phyloP scores from a whole-genome alignment of 2,329 filamentous ascomycete species.

The Diaporthe australafricana region DNA sequence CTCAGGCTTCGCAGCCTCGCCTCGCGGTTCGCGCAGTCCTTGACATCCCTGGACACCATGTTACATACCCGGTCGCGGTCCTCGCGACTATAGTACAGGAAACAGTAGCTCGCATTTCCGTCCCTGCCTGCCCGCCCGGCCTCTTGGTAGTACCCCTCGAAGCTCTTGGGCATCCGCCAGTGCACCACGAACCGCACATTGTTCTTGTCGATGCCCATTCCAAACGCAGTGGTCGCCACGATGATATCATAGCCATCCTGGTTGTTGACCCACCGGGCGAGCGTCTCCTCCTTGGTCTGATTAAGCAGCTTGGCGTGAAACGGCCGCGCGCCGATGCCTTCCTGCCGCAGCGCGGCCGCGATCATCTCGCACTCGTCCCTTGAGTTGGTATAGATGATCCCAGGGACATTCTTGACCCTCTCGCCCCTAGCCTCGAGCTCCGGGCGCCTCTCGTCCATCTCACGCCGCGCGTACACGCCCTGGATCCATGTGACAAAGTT shows the following conservation, averaged over 20 bases:
- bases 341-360: slow-evolving; percentile 71
- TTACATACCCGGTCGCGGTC: slow-evolving; percentile 81
- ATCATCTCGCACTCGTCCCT: slow-evolving; percentile 80
- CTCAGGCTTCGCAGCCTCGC: slow-evolving; percentile 73
- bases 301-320: slow-evolving; percentile 78
- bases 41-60: slow-evolving; percentile 62
- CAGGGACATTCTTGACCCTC: slow-evolving; percentile 73
- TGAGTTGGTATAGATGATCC: slow-evolving; percentile 84
- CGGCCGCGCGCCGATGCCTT: slow-evolving; percentile 79
- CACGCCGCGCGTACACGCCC: slow-evolving; percentile 76
- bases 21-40: slow-evolving; percentile 55
- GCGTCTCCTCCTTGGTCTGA: slow-evolving; percentile 76
- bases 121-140: slow-evolving; percentile 92
- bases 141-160: slow-evolving; percentile 97
- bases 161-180: slow-evolving; percentile 93
- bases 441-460: slow-evolving; percentile 65
- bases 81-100: slow-evolving; percentile 91
- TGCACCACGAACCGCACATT: slow-evolving; percentile 95
- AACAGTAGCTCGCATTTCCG: slow-evolving; percentile 86
- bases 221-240: slow-evolving; percentile 94
- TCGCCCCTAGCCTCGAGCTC: slow-evolving; percentile 68
- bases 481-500: slow-evolving; percentile 84
- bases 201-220: slow-evolving; percentile 97
- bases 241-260: slow-evolving; percentile 87
- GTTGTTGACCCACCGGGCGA: slow-evolving; percentile 79